Evolutionary conservation across 2,329 filamentous ascomycete species (phyloP).

Genomic region (Aspergillus fructus): DNA sequence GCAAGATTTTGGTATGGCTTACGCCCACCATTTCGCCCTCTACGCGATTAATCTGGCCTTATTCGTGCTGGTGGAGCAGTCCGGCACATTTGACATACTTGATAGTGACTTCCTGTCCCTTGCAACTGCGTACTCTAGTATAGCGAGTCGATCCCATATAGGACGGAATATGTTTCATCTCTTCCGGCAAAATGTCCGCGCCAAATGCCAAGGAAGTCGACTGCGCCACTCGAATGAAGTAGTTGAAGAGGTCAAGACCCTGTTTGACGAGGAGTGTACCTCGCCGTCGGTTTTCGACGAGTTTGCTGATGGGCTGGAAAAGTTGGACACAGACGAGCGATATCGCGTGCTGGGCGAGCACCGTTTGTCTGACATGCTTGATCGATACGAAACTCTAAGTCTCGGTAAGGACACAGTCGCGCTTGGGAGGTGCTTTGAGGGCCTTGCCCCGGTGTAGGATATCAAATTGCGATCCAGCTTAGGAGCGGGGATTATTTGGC

Average conservation of each 20-base stretch:
- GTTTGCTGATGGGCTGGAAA: conserved; percentile 34
- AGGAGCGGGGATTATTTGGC: neutral
- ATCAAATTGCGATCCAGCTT: neutral
- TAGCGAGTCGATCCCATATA: conserved; percentile 34
- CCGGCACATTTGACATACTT: conserved; percentile 29
- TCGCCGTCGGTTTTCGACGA: conserved; percentile 26
- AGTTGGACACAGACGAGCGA: conserved; percentile 33
- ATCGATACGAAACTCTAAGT: conserved; percentile 39
- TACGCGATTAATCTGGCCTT: conserved; percentile 41
- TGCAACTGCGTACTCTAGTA: conserved; percentile 32
- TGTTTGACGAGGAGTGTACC: conserved; percentile 30
- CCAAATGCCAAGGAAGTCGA: conserved; percentile 31
- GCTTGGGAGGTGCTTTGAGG: conserved; percentile 12
- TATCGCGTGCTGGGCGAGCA: conserved; percentile 27
- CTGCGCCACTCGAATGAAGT: conserved; percentile 23
- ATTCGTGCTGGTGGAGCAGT: conserved; percentile 32
- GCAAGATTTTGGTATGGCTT: conserved; percentile 34
- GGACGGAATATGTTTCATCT: conserved; percentile 37
- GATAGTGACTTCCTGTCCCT: conserved; percentile 37
- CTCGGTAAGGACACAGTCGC: conserved; percentile 35
- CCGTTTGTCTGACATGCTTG: conserved; percentile 38
- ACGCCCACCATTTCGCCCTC: conserved; percentile 38
- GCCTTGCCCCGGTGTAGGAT: neutral
- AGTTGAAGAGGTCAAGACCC: conserved; percentile 32
- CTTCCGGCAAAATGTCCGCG: conserved; percentile 33